phyloP scores from a whole-genome alignment of 2,329 filamentous ascomycete genomes.

The Bipolaris bicolor region DNA sequence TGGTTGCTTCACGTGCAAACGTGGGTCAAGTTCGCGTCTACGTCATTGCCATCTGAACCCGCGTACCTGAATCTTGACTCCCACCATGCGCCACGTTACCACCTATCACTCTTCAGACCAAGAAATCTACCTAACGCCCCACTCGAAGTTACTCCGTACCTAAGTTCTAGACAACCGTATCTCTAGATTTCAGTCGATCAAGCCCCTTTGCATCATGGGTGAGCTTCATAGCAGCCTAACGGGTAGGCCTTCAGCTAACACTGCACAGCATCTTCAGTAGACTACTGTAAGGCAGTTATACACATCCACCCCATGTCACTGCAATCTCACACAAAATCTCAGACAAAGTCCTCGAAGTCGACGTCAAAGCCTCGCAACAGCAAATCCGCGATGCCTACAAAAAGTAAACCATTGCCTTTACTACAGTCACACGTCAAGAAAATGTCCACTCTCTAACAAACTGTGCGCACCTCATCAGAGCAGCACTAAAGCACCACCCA shows the following conservation, averaged over 20 bases:
- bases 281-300: conserved; percentile 33
- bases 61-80: conserved; percentile 10
- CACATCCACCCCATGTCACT: too few species aligned
- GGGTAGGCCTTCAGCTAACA: conserved; percentile 20
- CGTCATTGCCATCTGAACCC: conserved; percentile 19
- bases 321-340: neutral
- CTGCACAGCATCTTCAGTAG: conserved; percentile 25
- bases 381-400: conserved; percentile 97
- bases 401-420: conserved; percentile 58
- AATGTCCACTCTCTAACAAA: conserved; percentile 8
- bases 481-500: conserved; percentile 89
- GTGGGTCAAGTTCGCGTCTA: conserved; percentile 24
- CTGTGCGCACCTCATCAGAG: conserved; percentile 55
- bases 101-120: conserved; percentile 2
- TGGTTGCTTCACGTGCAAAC: conserved; percentile 15
- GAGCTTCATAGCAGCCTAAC: conserved; percentile 13
- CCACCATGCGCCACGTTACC: conserved; percentile 1
- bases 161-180: neutral
- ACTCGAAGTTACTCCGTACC: neutral
- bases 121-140: neutral
- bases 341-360: conserved; percentile 65
- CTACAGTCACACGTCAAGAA: neutral
- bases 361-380: conserved; percentile 75
- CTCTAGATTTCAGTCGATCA: neutral
- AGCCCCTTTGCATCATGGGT: conserved; percentile 26